Base-by-base conservation (phyloP, 495 filamentous ascomycete species). In the Aspergillus biplanus region DNA sequence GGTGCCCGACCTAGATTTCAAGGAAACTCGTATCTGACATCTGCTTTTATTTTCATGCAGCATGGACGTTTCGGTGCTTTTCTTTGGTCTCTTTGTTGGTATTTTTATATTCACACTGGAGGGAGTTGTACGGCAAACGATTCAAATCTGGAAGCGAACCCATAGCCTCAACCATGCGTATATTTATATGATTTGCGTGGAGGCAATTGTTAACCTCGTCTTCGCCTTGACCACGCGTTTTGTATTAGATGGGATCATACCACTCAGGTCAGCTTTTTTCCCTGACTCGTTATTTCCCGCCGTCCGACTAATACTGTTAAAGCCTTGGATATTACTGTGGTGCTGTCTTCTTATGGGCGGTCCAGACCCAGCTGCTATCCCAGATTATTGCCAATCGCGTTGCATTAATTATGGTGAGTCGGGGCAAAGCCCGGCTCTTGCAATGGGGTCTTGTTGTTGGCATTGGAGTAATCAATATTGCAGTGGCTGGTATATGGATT, bases 321-420 rank as follows among this genome's bases (percentile, higher is more conserved):
- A 27, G 56, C 50, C 42, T 58, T 5, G 55, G 15, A 47, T 52
- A 37, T 33, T 54, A 65, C 3, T 50, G 70, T 50, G 58, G 61
- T 34, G 65, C 70, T 59, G 64, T 77, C 21, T 61, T 73, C 2
- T 59, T 73, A 16, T 80, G 78, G 76, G 69, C 74, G 2, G 67
- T 79, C 49, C 68, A 81, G 73, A 72, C 74, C 27, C 78, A 81
- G 60, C 73, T 76, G 56, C 67, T 82, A 7, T 72, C 76, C 32
- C 79, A 82, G 62, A 83, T 85, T 60, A 75, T 83, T 56, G 75
- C 79, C 31, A 85, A 83, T 68, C 77, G 80, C 54, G 74, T 80
- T 56, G 68, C 71, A 7, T 67, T 83, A 37, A 79, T 83, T 34
- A 62, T 70, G 9, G 68, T 71, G 6, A 63, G 75, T 57, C 63